These are phyloP conservation scores for Eucalyptus virginea DNA, from an alignment of 345 rosid species.

Conservation along the genomic window DNA sequence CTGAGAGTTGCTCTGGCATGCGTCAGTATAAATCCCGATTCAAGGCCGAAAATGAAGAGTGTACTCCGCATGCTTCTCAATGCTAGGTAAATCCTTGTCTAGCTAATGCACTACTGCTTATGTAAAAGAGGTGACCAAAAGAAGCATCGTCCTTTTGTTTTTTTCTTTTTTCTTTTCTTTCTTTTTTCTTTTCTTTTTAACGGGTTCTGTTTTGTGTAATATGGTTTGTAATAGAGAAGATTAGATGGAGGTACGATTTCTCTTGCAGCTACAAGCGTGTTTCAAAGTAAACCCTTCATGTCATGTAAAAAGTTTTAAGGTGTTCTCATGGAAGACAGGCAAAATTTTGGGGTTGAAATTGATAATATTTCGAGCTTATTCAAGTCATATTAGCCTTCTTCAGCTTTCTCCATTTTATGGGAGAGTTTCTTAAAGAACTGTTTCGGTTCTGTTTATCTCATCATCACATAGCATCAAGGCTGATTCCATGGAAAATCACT, in stretches of 20 bases:
- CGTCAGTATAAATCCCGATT: conserved; percentile 46
- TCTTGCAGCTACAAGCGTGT: background rate
- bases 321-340: background rate
- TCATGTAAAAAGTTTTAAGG: background rate
- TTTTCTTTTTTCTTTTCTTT: background rate
- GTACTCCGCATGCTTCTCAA: conserved; percentile 60
- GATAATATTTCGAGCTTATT: background rate
- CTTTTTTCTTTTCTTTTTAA: too few relatives aligned
- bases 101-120: background rate
- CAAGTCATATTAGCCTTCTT: background rate
- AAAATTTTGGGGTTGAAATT: background rate
- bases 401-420: background rate
- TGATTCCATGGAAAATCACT: background rate
- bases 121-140: background rate
- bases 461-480: background rate
- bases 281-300: background rate
- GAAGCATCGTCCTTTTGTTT: background rate
- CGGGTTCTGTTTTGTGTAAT: background rate
- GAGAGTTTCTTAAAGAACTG: background rate
- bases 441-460: background rate
- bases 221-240: background rate
- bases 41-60: conserved; percentile 81
- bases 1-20: conserved; percentile 69
- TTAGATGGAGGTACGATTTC: background rate
- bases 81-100: conserved; percentile 22